Evolutionary conservation across 1,139 yeast genomes (phyloP), one percentile per base, ranked within the genome.

Genomic region (Blastobotrys raffinosifermentans): DNA sequence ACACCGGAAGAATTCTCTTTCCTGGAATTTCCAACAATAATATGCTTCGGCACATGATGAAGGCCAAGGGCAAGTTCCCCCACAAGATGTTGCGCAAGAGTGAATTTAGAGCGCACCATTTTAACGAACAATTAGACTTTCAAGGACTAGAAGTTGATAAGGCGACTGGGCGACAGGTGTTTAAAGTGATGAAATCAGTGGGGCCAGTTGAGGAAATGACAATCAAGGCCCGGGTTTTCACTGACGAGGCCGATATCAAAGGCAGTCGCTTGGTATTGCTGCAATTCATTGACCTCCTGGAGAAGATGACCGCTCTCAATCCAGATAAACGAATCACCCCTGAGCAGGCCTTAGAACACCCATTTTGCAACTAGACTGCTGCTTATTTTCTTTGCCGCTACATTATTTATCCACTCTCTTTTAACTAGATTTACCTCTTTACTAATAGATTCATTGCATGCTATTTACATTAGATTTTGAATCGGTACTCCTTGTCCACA

Each of bases 1-100:
- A 83, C 33, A 94, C 95, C 1, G 86, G 95, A 0, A 76, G 77
- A 44, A 87, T 94, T 0, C 58, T 86, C 32, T 85, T 85, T 54
- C 93, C 94, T 0, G 96, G 95, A 0, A 70, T 76, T 19, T 37
- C 52, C 25, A 61, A 61, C 45, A 61, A 60, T 39, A 50, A 58
- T 26, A 61, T 61, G 65, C 51, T 61, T 19, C 49, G 47, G 27
- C 44, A 51, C 17, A 58, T 61, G 26, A 60, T 61, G 64, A 56
- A 57, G 29, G 38, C 50, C 27, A 52, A 51, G 8, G 66, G 66
- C 16, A 51, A 54, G 37, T 44, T 60, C 34, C 49, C 51, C 32
- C 60, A 57, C 40, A 55, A 57, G 37, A 38, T 59, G 44, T 47
- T 61, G 2, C 50, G 55, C 9, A 51, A 48, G 35, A 64, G 63